Base-by-base conservation (phyloP, 169 alveolate genomes). In the Cyclospora cayetanensis region DNA sequence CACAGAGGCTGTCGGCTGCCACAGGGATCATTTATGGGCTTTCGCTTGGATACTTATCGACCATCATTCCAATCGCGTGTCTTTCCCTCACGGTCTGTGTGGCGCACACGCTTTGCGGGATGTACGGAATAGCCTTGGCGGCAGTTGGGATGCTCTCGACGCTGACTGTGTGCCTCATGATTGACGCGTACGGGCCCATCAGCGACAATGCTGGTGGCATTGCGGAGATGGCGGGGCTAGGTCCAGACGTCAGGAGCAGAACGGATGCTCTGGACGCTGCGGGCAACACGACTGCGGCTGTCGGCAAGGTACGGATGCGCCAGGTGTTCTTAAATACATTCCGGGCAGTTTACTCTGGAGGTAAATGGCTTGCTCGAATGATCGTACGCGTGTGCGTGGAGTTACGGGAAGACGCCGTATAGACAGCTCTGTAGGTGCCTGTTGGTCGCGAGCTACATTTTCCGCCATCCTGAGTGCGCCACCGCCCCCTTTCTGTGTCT, bases 171-270 rank as follows among this genome's bases (percentile, higher is more conserved):
- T 97, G 97, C 65, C 95, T 97, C 46, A 96, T 98, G 42, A 97
- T 97, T 60, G 98, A 97, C 90, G 98, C 97, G 41, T 97, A 96
- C 90, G 98, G 98, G 39, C 98, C 99, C 39, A 96, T 97, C 92
- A 91, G 97, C 43, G 98, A 97, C 94, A 97, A 97, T 93, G 99
- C 99, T 27, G 98, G 98, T n/a, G 98, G 99, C 84, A 97, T 97
- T 80, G 98, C 97, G 18, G 98, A 96, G 93, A 97, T 97, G 98
- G 93, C 97, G 52, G 97, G 95, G 92, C 93, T 96, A 77, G 96
- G 96, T 52, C 95, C 95, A 15, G 96, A 96, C 63, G 97, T 96
- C 86, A 97, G 98, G 92, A 92, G 94, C 77, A 95, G 95, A 39
- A 97, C 98, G 34, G 98, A 97, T 66, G 97, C 97, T 60, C 95